These are phyloP conservation scores for Daedaleopsis nitida DNA, from an alignment of 768 basidiomycete genomes.

Conservation along the genomic window DNA sequence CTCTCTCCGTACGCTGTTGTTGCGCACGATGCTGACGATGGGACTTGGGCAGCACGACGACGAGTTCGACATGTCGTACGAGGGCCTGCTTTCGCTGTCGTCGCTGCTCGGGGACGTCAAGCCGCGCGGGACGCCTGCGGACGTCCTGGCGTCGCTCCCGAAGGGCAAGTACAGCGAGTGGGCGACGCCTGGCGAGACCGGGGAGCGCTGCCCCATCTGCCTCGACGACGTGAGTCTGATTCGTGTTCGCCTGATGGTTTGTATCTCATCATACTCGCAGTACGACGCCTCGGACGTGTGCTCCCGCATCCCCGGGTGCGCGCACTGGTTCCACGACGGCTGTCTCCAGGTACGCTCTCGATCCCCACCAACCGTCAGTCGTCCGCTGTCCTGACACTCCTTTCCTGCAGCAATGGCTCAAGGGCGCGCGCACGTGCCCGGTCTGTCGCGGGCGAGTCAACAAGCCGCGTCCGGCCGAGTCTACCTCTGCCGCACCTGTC, in stretches of 20 bases:
- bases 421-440: conserved; percentile 74
- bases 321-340: conserved; percentile 79
- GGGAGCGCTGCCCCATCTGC: conserved; percentile 81
- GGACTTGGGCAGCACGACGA: conserved; percentile 61
- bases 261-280: conserved; percentile 39
- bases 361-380: neutral
- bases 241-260: neutral
- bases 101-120: conserved; percentile 68
- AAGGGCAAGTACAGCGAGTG: conserved; percentile 68
- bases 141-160: conserved; percentile 61
- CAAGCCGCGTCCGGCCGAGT: conserved; percentile 4
- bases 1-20: neutral
- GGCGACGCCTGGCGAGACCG: conserved; percentile 58
- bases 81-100: conserved; percentile 61
- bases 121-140: conserved; percentile 62
- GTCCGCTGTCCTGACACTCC: conserved; percentile 6
- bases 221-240: conserved; percentile 71
- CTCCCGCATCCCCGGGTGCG: conserved; percentile 66
- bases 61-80: conserved; percentile 76
- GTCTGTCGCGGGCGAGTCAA: conserved; percentile 71
- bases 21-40: neutral
- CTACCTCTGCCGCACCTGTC: neutral
- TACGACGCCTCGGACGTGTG: conserved; percentile 64
- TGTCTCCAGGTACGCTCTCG: conserved; percentile 65
- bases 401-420: conserved; percentile 71